Conservation (phyloP, 2,329 filamentous ascomycete species). For the Rutstroemia sp. region DNA sequence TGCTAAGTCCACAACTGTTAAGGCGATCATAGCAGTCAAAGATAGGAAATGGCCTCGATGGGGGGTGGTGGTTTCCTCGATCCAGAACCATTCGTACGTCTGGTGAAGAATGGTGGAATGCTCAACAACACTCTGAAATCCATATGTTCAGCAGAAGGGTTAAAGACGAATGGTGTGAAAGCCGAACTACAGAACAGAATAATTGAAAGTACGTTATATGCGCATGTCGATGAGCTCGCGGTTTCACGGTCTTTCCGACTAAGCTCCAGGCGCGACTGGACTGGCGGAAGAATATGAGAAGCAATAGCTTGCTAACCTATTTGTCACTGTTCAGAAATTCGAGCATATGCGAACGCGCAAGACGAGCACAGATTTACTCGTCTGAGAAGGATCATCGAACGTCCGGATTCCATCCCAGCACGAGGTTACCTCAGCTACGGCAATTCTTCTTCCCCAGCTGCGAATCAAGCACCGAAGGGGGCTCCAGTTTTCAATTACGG, state of each 20-base stretch:
- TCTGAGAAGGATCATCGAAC: constrained; percentile 22
- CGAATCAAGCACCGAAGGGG: constrained; percentile 3
- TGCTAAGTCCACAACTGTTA: too few relatives aligned
- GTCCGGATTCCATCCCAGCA: constrained; percentile 11
- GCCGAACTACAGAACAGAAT: constrained; percentile 72
- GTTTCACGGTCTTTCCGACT: not conserved
- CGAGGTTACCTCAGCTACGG: not conserved
- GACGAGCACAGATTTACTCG: constrained; percentile 22
- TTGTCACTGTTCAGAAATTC: constrained; percentile 18
- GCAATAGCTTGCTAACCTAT: not conserved
- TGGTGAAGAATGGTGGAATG: constrained; percentile 21
- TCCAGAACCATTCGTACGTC: constrained; percentile 23
- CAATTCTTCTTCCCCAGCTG: constrained; percentile 15
- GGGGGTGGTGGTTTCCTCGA: constrained; percentile 24
- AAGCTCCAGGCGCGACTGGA: not conserved
- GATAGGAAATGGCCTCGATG: constrained; percentile 28
- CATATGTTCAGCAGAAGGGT: constrained; percentile 64
- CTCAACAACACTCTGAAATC: constrained; percentile 24
- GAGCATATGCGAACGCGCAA: constrained; percentile 15
- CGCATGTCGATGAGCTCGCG: not conserved
- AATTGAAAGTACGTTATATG: constrained; percentile 58
- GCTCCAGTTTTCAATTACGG: not conserved
- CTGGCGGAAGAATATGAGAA: not conserved
- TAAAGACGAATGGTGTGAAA: constrained; percentile 80
- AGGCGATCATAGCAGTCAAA: not conserved